Evolutionary conservation across 75 land plant genomes (phyloP).

Genomic region (Pinus tabuliformis): DNA sequence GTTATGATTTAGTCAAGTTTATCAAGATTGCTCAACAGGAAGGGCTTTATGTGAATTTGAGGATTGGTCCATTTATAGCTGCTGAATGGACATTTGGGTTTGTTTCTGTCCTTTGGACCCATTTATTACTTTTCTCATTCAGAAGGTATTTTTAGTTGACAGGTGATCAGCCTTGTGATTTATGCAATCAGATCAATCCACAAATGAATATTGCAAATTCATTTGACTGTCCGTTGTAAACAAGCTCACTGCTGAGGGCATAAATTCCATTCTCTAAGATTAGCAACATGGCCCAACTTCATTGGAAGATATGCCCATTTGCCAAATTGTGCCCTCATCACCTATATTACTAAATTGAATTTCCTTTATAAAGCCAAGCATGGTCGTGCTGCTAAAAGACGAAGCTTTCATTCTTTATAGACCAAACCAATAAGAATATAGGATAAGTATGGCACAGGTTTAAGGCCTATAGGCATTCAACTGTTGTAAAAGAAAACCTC

Average conservation of each 20-base stretch:
- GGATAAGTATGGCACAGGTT: too few relatives aligned
- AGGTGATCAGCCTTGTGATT: not conserved
- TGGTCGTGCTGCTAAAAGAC: not conserved
- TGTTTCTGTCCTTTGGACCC: not conserved
- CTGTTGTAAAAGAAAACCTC: too few relatives aligned
- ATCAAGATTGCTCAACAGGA: slow-evolving; percentile 72
- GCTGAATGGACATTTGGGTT: slow-evolving; percentile 97
- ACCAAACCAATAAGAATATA: too few relatives aligned
- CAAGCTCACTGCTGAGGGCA: not conserved
- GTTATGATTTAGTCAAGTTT: slow-evolving; percentile 80
- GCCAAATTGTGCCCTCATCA: not conserved
- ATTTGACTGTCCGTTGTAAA: not conserved
- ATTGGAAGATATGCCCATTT: not conserved
- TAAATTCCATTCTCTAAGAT: not conserved
- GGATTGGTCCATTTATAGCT: slow-evolving; percentile 93
- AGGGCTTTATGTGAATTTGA: slow-evolving; percentile 77
- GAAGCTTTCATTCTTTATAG: not conserved
- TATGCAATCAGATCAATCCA: not conserved
- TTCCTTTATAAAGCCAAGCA: not conserved
- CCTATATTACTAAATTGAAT: not conserved
- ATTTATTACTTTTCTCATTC: not conserved
- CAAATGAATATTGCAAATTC: not conserved
- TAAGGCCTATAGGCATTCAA: too few relatives aligned
- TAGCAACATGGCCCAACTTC: not conserved
- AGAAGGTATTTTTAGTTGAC: not conserved